Conservation (phyloP, 129 eudicot species). For the Tanacetum coccineum region DNA sequence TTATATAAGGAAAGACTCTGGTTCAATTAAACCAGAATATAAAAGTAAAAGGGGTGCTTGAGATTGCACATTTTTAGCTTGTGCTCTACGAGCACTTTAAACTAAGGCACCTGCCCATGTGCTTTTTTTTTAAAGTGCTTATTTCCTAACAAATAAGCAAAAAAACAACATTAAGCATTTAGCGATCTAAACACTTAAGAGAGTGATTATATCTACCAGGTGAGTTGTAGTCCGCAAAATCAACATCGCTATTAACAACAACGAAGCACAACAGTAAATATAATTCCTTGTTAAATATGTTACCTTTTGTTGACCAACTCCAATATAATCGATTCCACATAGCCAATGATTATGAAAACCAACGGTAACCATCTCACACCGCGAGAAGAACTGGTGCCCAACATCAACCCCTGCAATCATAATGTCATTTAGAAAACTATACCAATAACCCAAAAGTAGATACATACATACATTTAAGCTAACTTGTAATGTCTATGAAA, state of each 20-base stretch:
- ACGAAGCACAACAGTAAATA: conserved; percentile 5
- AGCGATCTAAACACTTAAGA: too few species aligned
- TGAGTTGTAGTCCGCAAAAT: not conserved
- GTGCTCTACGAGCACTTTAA: too few species aligned
- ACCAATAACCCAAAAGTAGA: not conserved
- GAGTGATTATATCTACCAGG: too few species aligned
- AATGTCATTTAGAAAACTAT: not conserved
- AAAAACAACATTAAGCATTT: too few species aligned
- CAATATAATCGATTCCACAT: conserved; percentile 75
- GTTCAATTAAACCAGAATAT: not conserved
- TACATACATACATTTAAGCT: not conserved
- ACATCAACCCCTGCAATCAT: conserved; percentile 83
- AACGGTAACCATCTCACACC: conserved; percentile 92
- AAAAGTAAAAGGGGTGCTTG: not conserved
- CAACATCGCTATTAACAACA: conserved; percentile 14
- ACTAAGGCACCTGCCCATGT: too few species aligned
- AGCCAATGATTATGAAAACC: conserved; percentile 96
- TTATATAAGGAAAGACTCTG: too few species aligned
- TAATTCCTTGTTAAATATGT: not conserved
- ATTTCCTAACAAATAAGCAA: too few species aligned
- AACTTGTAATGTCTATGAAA: not conserved
- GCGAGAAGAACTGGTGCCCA: conserved; percentile 89
- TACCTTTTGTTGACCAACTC: conserved; percentile 30
- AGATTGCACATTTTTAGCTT: too few species aligned
- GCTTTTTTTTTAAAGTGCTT: too few species aligned